phyloP scores from a whole-genome alignment of 345 rosid species.

The Syzygium grande region DNA sequence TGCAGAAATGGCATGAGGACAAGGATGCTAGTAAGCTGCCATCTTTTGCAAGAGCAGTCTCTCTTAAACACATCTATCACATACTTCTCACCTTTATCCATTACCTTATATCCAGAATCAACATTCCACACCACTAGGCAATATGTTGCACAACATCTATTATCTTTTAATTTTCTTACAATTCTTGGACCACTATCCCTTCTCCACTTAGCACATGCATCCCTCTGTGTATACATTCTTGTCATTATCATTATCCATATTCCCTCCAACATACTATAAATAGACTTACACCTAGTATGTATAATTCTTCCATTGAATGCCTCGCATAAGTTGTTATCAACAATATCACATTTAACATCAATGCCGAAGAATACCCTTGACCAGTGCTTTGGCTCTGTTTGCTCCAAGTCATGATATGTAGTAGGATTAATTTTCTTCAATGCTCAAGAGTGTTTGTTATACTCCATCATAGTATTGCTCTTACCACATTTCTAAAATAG shows the following conservation, averaged over 20 bases:
- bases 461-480: no score
- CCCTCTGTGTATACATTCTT: no score
- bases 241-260: no score
- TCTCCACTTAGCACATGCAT: not conserved
- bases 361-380: no score
- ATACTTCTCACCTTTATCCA: not conserved
- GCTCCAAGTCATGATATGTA: no score
- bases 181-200: not conserved
- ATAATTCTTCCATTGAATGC: not conserved
- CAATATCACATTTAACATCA: not conserved
- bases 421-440: no score
- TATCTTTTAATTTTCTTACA: not conserved
- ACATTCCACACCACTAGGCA: not conserved
- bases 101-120: no score
- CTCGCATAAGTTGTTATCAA: not conserved
- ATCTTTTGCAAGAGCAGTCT: not conserved
- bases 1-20: not conserved
- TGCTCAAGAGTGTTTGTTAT: no score
- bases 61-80: not conserved
- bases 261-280: no score
- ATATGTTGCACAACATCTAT: no score
- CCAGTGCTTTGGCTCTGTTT: not conserved
- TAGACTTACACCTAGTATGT: not conserved
- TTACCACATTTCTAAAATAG: no score
- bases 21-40: not conserved